A percentile compares a stretch with the other conserved stretches of the same genome.
These are phyloP conservation scores for Sarocladium kiliense DNA, from an alignment of 2,329 filamentous ascomycete species.

Conservation along the genomic window DNA sequence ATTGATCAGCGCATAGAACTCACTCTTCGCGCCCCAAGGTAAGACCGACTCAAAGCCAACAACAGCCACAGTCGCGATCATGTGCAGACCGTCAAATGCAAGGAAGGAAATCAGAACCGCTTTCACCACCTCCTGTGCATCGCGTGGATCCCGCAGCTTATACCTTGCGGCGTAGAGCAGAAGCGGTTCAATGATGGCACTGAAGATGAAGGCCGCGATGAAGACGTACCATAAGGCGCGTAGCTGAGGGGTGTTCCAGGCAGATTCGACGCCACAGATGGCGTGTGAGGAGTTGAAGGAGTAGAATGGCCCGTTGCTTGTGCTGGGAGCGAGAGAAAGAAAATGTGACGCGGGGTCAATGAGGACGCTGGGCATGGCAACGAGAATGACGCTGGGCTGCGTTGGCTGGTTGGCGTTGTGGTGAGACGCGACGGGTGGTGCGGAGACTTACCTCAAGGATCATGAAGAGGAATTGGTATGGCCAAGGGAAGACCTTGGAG, in stretches of 20 bases:
- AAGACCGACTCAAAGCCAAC: neutral
- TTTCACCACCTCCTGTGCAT: neutral
- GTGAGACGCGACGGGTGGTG: neutral
- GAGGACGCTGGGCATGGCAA: constrained; percentile 9
- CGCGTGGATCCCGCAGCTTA: neutral
- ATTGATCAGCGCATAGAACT: constrained; percentile 9
- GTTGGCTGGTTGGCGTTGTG: neutral
- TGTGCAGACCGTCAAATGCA: constrained; percentile 5
- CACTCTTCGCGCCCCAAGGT: neutral
- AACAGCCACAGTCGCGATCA: neutral
- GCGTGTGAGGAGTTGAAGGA: neutral
- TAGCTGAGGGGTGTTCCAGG: constrained; percentile 6
- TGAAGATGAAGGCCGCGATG: neutral
- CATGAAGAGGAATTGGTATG: constrained; percentile 7
- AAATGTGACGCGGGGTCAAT: constrained; percentile 6
- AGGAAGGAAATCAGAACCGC: neutral
- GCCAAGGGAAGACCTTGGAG: neutral
- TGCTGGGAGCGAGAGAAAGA: constrained; percentile 6
- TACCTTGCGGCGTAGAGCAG: constrained; percentile 1
- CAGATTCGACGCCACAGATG: neutral
- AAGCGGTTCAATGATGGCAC: constrained; percentile 2
- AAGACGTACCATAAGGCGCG: neutral
- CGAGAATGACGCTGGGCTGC: constrained; percentile 8
- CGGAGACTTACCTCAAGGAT: constrained; percentile 6
- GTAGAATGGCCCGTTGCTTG: neutral